Evolutionary conservation across 2,329 filamentous ascomycete genomes (phyloP), one percentile per base, ranked within the genome.

Genomic region (Dactylellina parvicollis): DNA sequence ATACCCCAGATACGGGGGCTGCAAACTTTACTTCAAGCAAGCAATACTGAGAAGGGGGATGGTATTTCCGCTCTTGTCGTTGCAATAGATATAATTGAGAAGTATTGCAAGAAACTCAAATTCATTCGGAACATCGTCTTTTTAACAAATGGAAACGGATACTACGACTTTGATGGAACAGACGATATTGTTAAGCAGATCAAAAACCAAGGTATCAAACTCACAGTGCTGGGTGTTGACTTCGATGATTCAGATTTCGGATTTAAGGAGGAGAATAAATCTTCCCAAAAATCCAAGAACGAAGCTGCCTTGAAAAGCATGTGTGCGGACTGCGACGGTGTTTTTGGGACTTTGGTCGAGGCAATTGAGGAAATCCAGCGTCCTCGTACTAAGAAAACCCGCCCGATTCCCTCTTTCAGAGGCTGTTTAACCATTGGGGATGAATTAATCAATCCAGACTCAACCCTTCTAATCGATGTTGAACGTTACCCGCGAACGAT

Each of bases 221-320:
- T 99, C 44, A 85, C 89, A 1, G 83, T 98, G 9, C 82, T 98
- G 60, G 95, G 95, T 12, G 87, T 96, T 16, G 95, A 99, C 80
- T 98, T 99, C 80, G 92, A 99, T 79, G 92, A 97, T 79, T 80
- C 87, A 0, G 92, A 96, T 1, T 96, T 90, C 79, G 93, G 93
- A 42, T 91, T 92, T 79, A 96, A 96, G 80, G 94, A 98, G 81
- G 92, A 97, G 80, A 87, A 90, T 75, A 99, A 99, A 79, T 82
- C 89, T 16, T 76, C 80, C 0, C 79, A 81, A 56, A 98, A 98
- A 84, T 88, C 89, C 78, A 81, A 85, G 49, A 97, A 96, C 77
- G 95, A 99, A 79, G 79, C 80, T 0, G 82, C 88, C 0, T 82
- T 98, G 16, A 87, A 83, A 74, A 79, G 82, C 1, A 83, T 98